Base-by-base conservation (phyloP, 139 green algal species). In the Auxenochlorella pyrenoidosa region DNA sequence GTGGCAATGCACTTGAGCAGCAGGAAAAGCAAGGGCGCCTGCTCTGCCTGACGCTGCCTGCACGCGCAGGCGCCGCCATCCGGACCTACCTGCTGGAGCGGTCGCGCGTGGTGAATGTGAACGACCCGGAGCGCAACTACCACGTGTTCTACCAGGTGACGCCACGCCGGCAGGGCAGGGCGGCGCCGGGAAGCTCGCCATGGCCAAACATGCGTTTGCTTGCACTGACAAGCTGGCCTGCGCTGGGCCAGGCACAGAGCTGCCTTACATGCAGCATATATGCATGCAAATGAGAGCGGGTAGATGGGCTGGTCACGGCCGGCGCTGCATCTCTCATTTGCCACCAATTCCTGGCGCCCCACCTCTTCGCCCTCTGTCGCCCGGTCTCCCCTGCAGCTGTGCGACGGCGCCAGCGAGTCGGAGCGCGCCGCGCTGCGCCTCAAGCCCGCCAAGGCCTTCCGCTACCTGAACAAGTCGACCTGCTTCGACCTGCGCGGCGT, bases 91-190 rank as follows among this genome's bases (percentile, higher is more conserved):
- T 99, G 80, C 92, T 99, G 85, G 98, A 99, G 94, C 93, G 97
- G 47, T 99, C 95, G 5, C 91, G 98, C 28, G 95, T 99, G 65
- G 96, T 99, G 30, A 89, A 93, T 30, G 91, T 99, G 22, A 97
- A 96, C 86, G 95, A 99, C 89, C 98, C 97, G 0, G 98, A 99
- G 93, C 93, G 98, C 70, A 99, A 97, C 88, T 99, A 99, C 92
- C 98, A 99, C 88, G 95, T 98, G 85, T 99, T 99, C 92, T 99
- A 99, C 88, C 98, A 99, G 95, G 95, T 96, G 40, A 24, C 1
- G 43, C 12, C 54, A n/a, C 63, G 16, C 30, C 30, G 68, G 13
- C 0, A 41, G 66, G 32, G 5, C 30, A 73, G 8, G 66, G 32
- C 18, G 2, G 40, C 28, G 6, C 3, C 32, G 3, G 32, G 32